Evolutionary conservation across 108 stramenopile genomes (phyloP), one percentile per base, ranked within the genome.

Genomic region (Epipyxis sp.): DNA sequence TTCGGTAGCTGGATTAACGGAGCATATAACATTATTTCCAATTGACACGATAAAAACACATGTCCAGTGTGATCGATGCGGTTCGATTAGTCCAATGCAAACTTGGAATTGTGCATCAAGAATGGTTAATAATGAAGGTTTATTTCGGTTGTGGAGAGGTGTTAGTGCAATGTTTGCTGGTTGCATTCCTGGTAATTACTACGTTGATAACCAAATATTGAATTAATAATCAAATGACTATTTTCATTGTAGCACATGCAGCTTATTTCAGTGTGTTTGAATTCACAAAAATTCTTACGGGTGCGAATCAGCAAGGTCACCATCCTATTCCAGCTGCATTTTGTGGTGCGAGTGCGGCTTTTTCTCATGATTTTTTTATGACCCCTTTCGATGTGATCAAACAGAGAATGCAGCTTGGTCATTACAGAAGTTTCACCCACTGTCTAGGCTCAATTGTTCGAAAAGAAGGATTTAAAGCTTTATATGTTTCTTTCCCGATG

Each of bases 311-410:
- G 54, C 10, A 39, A 39, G 67, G 59, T 0, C 83, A 84, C 76
- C 30, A 79, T 65, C 67, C 32, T 80, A 78, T 41, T 45, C 81
- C 61, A 44, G 86, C 93, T 50, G 87, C 88, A 69, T 58, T 90
- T 40, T 92, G 93, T 0, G 98, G 98, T 1, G 95, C 91, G 0
- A 80, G 90, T 1, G 95, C 97, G 1, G 91, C 92, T 10, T 78
- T 95, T 25, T 79, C 87, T 1, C 98, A 99, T 79, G 98, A 99
- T 81, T 59, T 91, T 30, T 87, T 99, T 59, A 92, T 99, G 92
- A 94, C 94, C 10, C 96, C 98, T 2, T 85, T 96, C 84, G 97
- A 98, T 87, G 95, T 95, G n/a, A 80, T 99, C 79, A 99, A 99
- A 88, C 98, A 99, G 86, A 90, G 98, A 35, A 85, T 99, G 82